Base-by-base conservation (phyloP, 2,329 filamentous ascomycete genomes). In the Diaporthe nobilis region DNA sequence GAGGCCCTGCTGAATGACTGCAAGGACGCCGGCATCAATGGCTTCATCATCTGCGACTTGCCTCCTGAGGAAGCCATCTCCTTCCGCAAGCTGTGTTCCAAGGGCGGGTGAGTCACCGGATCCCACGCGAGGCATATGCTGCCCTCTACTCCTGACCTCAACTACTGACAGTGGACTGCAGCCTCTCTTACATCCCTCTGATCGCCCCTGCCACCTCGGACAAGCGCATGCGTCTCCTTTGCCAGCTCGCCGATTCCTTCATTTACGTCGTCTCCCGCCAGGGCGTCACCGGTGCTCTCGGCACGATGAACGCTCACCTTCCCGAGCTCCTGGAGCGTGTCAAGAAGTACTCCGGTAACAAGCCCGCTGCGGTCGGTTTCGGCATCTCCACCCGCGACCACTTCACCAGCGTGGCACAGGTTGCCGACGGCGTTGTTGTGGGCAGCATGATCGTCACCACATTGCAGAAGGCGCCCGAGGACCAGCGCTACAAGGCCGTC, bases 191-290 rank as follows among this genome's bases (percentile, higher is more conserved):
- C 83, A 94, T 99, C 20, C 97, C 97, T n/a, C 89, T 99, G 72
- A 98, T 99, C 80, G 96, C 97, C 0, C 97, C 97, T 9, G 92
- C 96, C 15, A 98, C 97, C 2, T 98, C 95, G 9, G 95, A 98
- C 80, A 89, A 92, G 78, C 94, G 97, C 81, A 98, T 99, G 96
- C 96, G 94, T 86, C 90, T 98, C 55, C 93, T 99, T 17, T 99
- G 97, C 90, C 92, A 95, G 84, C 96, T 99, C 78, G 97, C 97
- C 82, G 96, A 98, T 86, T 98, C 96, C 4, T 99, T 98, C 88
- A 98, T 99, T 86, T 99, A 99, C 84, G 96, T 99, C 77, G 97
- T 99, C 74, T 98, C 96, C 37, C 91, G 96, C 80, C 97, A 98
- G 94, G 97, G 97, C 80, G 96, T 98, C 74, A 99, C 97, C 13